Evolutionary conservation across 2,329 filamentous ascomycete genomes (phyloP).

Genomic region (Biscogniauxia sp.): DNA sequence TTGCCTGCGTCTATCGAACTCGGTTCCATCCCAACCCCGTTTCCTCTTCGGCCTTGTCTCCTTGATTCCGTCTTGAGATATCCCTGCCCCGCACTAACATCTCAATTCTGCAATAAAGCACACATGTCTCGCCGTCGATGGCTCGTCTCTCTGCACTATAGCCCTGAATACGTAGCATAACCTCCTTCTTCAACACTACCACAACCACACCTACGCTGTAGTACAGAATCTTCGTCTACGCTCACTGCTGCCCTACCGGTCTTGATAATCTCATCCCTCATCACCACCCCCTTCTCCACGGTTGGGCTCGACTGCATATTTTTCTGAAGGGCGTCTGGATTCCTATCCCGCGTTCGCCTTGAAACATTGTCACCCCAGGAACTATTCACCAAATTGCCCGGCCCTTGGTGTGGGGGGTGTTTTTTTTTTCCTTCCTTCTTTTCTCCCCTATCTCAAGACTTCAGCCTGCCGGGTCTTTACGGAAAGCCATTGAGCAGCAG

Average conservation of each 20-base stretch:
- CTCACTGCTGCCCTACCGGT: constrained; percentile 35
- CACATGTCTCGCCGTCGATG: constrained; percentile 60
- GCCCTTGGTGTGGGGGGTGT: constrained; percentile 27
- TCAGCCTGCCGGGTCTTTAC: constrained; percentile 26
- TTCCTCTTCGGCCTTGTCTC: constrained; percentile 34
- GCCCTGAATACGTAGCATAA: constrained; percentile 48
- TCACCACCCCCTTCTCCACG: constrained; percentile 36
- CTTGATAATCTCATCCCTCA: constrained; percentile 33
- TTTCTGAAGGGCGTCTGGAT: constrained; percentile 34
- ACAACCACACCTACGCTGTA: constrained; percentile 37
- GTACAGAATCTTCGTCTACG: constrained; percentile 37
- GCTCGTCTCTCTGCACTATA: constrained; percentile 49
- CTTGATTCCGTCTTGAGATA: constrained; percentile 41
- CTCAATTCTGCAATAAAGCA: constrained; percentile 61
- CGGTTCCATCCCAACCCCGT: constrained; percentile 30
- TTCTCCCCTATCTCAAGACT: constrained; percentile 20
- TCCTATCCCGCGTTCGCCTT: constrained; percentile 32
- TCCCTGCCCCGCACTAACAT: constrained; percentile 51
- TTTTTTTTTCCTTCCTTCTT: constrained; percentile 3
- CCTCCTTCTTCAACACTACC: constrained; percentile 41
- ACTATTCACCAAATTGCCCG: constrained; percentile 27
- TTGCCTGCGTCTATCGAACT: constrained; percentile 58
- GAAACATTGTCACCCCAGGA: constrained; percentile 28
- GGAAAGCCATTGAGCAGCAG: constrained; percentile 22
- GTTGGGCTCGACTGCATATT: constrained; percentile 59